Percentiles rank a stretch among this genome's conserved stretches.
phyloP scores from a whole-genome alignment of 2,329 filamentous ascomycete species.

The Lasiodiplodia theobromae region DNA sequence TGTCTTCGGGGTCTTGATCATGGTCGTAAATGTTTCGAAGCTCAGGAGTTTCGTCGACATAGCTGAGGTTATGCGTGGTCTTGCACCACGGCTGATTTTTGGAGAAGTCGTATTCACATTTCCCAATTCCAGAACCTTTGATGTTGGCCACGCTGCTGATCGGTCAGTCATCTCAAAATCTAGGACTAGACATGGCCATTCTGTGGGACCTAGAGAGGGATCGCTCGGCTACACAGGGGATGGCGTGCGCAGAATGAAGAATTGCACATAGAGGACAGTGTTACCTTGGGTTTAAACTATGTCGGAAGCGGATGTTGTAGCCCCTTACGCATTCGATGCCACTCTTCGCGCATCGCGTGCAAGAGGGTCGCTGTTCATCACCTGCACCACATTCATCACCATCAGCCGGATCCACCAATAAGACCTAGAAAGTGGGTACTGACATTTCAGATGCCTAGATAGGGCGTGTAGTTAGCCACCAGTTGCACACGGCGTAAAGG shows the following conservation, averaged over 20 bases:
- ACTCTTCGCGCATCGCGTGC: conserved; percentile 39
- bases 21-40: conserved; percentile 43
- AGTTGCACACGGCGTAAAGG: not conserved
- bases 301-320: conserved; percentile 42
- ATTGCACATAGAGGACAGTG: not conserved
- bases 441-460: conserved; percentile 39
- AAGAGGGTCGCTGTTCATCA: conserved; percentile 40
- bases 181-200: not conserved
- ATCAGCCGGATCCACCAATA: not conserved
- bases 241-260: not conserved
- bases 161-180: not conserved
- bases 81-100: conserved; percentile 41
- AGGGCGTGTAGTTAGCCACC: not conserved
- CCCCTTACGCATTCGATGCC: conserved; percentile 41
- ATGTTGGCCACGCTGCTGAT: conserved; percentile 34
- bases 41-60: conserved; percentile 43
- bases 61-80: conserved; percentile 39
- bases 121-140: conserved; percentile 37
- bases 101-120: conserved; percentile 42
- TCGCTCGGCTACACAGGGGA: not conserved
- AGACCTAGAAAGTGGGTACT: not conserved
- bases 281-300: conserved; percentile 42
- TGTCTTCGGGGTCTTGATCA: conserved; percentile 33
- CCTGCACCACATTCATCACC: conserved; percentile 28
- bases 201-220: not conserved